Percentiles rank a stretch among this genome's conserved stretches.
Conservation (phyloP, 2,329 filamentous ascomycete species). For the Falciphora oryzae region DNA sequence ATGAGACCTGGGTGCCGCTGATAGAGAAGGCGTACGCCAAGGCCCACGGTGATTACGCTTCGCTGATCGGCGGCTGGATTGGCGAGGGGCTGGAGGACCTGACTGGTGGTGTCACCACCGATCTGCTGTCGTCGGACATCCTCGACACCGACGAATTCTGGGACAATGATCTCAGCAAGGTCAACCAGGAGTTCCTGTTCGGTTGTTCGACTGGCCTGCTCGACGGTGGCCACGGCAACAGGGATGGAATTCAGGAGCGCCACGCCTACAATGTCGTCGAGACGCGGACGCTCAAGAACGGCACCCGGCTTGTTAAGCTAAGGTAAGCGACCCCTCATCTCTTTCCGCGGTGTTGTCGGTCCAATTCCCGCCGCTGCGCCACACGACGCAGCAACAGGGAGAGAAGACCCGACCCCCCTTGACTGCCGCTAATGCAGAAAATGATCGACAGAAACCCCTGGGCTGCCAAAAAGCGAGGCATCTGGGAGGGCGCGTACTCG, state of each 20-base stretch:
- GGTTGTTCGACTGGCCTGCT: conserved; percentile 49
- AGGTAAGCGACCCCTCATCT: conserved; percentile 29
- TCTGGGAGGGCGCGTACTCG: conserved; percentile 75
- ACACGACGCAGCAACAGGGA: too few relatives aligned
- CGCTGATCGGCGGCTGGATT: conserved; percentile 66
- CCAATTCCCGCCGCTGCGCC: too few relatives aligned
- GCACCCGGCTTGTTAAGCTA: conserved; percentile 57
- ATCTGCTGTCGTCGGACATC: conserved; percentile 61
- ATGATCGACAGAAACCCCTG: conserved; percentile 56
- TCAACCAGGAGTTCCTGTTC: conserved; percentile 73
- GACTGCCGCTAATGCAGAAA: conserved; percentile 17
- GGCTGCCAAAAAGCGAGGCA: conserved; percentile 68
- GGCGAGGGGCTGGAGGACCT: conserved; percentile 56
- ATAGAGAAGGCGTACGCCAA: conserved; percentile 79
- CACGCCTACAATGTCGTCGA: conserved; percentile 59
- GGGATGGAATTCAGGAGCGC: conserved; percentile 51
- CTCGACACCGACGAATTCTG: conserved; percentile 74
- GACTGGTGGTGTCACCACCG: conserved; percentile 60
- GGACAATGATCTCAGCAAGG: conserved; percentile 69
- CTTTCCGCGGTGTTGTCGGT: too few relatives aligned
- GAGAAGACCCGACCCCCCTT: not conserved
- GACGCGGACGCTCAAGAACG: conserved; percentile 48
- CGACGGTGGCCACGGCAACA: conserved; percentile 38
- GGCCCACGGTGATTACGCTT: conserved; percentile 70
- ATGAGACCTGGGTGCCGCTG: conserved; percentile 75